Conservation (phyloP, 2,329 filamentous ascomycete genomes). For the Remersonia thermophila region DNA sequence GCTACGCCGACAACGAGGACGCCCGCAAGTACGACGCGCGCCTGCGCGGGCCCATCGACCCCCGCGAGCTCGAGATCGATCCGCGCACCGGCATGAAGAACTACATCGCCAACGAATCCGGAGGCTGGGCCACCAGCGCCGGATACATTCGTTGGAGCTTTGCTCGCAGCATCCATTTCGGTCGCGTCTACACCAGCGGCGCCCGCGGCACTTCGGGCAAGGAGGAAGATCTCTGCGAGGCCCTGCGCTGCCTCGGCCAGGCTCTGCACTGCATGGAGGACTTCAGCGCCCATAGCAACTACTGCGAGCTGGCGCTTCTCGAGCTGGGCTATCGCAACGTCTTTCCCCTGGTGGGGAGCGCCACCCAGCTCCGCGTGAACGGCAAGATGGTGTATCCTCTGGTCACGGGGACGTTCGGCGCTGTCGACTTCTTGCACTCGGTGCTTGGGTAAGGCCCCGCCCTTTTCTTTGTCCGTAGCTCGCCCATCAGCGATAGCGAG, state of each 20-base stretch:
- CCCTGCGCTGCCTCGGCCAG: slow-evolving; percentile 63
- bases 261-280: slow-evolving; percentile 68
- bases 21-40: slow-evolving; percentile 71
- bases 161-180: slow-evolving; percentile 62
- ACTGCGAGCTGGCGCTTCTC: slow-evolving; percentile 63
- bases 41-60: slow-evolving; percentile 65
- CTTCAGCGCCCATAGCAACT: slow-evolving; percentile 73
- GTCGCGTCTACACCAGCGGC: slow-evolving; percentile 60
- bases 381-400: slow-evolving; percentile 61
- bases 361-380: slow-evolving; percentile 51
- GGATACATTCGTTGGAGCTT: slow-evolving; percentile 74
- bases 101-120: slow-evolving; percentile 86
- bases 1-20: slow-evolving; percentile 77
- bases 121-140: slow-evolving; percentile 78
- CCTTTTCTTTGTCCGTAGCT: background rate
- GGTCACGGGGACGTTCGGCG: slow-evolving; percentile 64
- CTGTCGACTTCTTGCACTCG: slow-evolving; percentile 74
- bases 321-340: slow-evolving; percentile 58
- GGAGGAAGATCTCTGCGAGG: slow-evolving; percentile 70
- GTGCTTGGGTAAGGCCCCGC: slow-evolving; percentile 44
- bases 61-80: slow-evolving; percentile 62
- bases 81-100: slow-evolving; percentile 90
- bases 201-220: slow-evolving; percentile 47
- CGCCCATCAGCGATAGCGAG: background rate
- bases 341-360: slow-evolving; percentile 60